Percentiles rank a stretch among this genome's conserved stretches.
phyloP scores from a whole-genome alignment of 2,329 filamentous ascomycete species.

The Onygenales sp. region DNA sequence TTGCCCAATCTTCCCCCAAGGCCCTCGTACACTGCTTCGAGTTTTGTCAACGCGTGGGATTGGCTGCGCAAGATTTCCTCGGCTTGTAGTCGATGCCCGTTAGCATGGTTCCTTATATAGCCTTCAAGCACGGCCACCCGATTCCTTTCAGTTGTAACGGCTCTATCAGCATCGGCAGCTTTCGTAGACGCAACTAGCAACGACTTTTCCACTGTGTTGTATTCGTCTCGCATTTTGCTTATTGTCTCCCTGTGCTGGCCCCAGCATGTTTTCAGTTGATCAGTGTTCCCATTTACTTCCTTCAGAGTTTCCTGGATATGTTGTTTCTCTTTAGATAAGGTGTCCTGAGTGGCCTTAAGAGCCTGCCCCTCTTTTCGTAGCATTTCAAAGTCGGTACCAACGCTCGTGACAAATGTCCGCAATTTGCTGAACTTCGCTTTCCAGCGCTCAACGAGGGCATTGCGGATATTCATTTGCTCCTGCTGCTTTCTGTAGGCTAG shows the following conservation, averaged over 20 bases:
- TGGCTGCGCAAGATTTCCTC: slow-evolving; percentile 3
- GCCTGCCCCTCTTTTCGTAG: slow-evolving; percentile 22
- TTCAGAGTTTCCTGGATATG: slow-evolving; percentile 17
- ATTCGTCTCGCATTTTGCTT: slow-evolving; percentile 11
- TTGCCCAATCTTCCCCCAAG: slow-evolving; percentile 1
- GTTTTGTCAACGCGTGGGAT: slow-evolving; percentile 1
- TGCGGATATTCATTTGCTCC: slow-evolving; percentile 14
- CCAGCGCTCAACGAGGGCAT: slow-evolving; percentile 23
- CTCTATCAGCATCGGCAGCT: slow-evolving; percentile 9
- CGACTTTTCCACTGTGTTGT: slow-evolving; percentile 17
- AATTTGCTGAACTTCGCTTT: slow-evolving; percentile 25
- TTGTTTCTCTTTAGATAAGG: slow-evolving; percentile 18
- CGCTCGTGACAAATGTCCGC: slow-evolving; percentile 21
- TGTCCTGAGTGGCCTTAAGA: slow-evolving; percentile 16
- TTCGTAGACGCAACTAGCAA: slow-evolving; percentile 18
- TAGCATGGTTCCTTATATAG: slow-evolving; percentile 20
- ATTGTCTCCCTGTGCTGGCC: slow-evolving; percentile 15
- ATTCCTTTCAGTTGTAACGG: slow-evolving; percentile 22
- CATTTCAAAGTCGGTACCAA: slow-evolving; percentile 25
- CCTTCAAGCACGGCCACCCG: slow-evolving; percentile 20
- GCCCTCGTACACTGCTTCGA: slow-evolving; percentile 1
- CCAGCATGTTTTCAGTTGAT: slow-evolving; percentile 9
- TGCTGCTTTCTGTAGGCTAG: slow-evolving; percentile 13
- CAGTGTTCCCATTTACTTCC: slow-evolving; percentile 16
- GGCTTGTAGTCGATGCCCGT: slow-evolving; percentile 4